Base-by-base conservation (phyloP, 108 stramenopile species). In the Cyclostephanos tholiformis region DNA sequence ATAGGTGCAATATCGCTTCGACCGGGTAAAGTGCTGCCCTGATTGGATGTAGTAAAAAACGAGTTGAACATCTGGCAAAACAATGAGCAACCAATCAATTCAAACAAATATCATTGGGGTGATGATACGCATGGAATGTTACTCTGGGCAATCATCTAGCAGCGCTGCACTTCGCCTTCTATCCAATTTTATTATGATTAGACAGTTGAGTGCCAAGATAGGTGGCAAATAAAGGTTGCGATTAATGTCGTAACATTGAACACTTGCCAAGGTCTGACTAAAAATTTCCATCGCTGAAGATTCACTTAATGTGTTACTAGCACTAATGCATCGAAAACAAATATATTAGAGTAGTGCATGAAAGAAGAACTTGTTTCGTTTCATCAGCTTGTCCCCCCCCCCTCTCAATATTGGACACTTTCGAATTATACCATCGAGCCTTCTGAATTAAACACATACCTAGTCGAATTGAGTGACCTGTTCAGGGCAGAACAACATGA, bases 381-480 rank as follows among this genome's bases (percentile, higher is more conserved):
- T 46, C 44, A 46, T 16, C 44, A 46, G 14, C 13, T 46, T 46
- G 44, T 14, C 3, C 3, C 16, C 44, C 44, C 11, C 12, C 41
- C 16, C 44, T 14, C 44, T 46, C 44, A 2, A 46, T 46, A 46
- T 46, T 46, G 44, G 16, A 46, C 44, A 14, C 16, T 46, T 16
- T 46, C 44, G 44, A 46, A 46, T 46, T 14, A 46, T 17, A 46
- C 41, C 41, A 41, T 41, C 44, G 14, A 3, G 2, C 44, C 14
- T 46, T 46, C 44, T 51, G 17, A 48, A 39, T 56, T 0, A 29
- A 35, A 62, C 20, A 71, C 44, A n/a, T n/a, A n/a, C 11, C 69
- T 16, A 43, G 7, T 16, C 6, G 22, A 22, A 46, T 29, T 60
- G 38, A 27, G 4, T 14, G 22, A 12, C 46, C 36, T 11, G 58